phyloP scores from a whole-genome alignment of 1,284 basidiomycete species.

The Hemileia vastatrix region DNA sequence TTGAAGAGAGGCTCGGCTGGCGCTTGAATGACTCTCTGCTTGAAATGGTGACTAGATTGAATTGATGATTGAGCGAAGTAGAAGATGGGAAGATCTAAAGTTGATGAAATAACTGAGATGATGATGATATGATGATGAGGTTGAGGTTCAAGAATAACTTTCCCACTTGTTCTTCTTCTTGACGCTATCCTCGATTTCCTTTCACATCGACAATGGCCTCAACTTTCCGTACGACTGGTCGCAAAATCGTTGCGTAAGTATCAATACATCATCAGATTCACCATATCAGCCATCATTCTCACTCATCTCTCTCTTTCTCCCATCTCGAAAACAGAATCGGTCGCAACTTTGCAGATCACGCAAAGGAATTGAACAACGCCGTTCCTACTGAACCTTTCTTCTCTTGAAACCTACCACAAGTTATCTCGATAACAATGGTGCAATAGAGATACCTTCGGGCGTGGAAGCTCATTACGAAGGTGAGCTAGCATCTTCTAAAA shows the following conservation, averaged over 20 bases:
- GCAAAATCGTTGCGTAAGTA: constrained; percentile 69
- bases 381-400: constrained; percentile 93
- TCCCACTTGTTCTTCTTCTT: constrained; percentile 43
- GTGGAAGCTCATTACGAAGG: constrained; percentile 84
- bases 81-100: constrained; percentile 18
- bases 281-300: constrained; percentile 77
- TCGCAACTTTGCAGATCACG: constrained; percentile 58
- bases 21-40: too few species aligned
- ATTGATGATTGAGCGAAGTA: too few species aligned
- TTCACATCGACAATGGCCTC: constrained; percentile 27
- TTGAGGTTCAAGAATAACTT: too few species aligned
- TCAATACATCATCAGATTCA: too few species aligned
- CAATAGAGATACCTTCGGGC: constrained; percentile 76
- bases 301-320: constrained; percentile 44
- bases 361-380: constrained; percentile 82
- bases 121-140: constrained; percentile 27
- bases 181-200: constrained; percentile 48
- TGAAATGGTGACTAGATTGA: too few species aligned
- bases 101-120: constrained; percentile 17
- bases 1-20: too few species aligned
- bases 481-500: constrained; percentile 45
- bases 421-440: constrained; percentile 63
- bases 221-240: constrained; percentile 33
- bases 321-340: constrained; percentile 30
- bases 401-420: constrained; percentile 90